Evolutionary conservation across 352 stramenopile species (phyloP), one percentile per base, ranked within the genome.

Genomic region (Globisporangium iwayamae): DNA sequence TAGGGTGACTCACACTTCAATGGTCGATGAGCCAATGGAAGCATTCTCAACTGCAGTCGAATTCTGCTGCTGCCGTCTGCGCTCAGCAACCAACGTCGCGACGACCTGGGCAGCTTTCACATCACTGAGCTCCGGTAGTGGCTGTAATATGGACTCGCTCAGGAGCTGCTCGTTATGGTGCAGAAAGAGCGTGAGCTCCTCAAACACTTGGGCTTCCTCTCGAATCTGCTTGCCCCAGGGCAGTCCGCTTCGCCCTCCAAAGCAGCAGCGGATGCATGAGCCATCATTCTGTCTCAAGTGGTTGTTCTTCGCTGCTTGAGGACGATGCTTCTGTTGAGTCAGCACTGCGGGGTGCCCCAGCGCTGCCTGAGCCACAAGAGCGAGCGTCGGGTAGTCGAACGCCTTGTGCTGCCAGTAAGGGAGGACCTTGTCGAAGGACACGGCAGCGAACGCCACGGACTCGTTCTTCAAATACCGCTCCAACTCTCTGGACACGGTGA

Each of bases 321-420:
- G 39, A 13, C 5, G 39, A 9, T 36, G 57, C 18, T 30, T 38
- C 9, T 36, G 25, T 14, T 22, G 4, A 16, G 47, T 18, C 18
- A 52, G 14, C 16, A 48, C 53, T 30, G 46, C 57, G 14, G 64
- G 48, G 38, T 66, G 48, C 1, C 58, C 58, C 3, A 70, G 48
- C 11, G 16, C 28, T 0, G 38, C 51, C n/a, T 70, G 64, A 7
- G 64, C 64, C 7, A 62, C 30, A 8, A 65, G 36, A 4, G 66
- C 55, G 34, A 71, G 61, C 18, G 57, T 66, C n/a, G 66, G 66
- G n/a, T 62, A 69, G 38, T 71, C 66, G 16, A 71, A 71, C 43
- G 66, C 32, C 56, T 71, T 71, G 25, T 58, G 66, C 32, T 71
- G 54, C 66, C 66, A 71, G 18, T 71, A 71, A 30, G 61, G 30